These are phyloP conservation scores for Wickerhamiella vanderwaltii DNA, from an alignment of 805 yeast species.

Conservation along the genomic window DNA sequence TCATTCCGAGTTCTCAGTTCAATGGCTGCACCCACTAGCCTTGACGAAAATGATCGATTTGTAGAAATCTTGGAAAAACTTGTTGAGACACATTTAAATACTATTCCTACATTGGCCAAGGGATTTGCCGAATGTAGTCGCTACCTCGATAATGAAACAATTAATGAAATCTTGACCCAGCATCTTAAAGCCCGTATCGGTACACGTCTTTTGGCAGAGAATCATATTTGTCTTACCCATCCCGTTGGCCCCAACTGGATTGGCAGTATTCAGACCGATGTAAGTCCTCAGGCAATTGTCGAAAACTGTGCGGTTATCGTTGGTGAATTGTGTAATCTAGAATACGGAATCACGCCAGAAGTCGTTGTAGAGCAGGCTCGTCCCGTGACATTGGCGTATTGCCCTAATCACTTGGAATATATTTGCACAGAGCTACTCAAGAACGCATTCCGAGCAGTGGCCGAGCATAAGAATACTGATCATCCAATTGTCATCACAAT, in stretches of 20 bases:
- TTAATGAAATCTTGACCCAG: constrained; percentile 52
- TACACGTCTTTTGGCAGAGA: constrained; percentile 77
- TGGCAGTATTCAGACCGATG: constrained; percentile 55
- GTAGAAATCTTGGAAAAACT: constrained; percentile 43
- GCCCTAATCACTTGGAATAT: constrained; percentile 80
- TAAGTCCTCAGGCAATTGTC: constrained; percentile 54
- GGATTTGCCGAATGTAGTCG: constrained; percentile 63
- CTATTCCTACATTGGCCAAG: constrained; percentile 64
- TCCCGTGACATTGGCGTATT: constrained; percentile 60
- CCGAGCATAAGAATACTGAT: constrained; percentile 42
- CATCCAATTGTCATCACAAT: constrained; percentile 40
- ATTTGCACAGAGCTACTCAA: constrained; percentile 76
- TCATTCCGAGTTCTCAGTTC: constrained; percentile 45
- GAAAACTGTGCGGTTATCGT: constrained; percentile 58
- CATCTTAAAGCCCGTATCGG: constrained; percentile 78
- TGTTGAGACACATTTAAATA: constrained; percentile 70
- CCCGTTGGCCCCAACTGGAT: constrained; percentile 36
- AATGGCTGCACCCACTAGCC: constrained; percentile 34
- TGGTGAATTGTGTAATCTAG: constrained; percentile 68
- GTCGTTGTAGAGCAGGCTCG: constrained; percentile 45
- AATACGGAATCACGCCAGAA: constrained; percentile 65
- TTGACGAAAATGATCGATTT: constrained; percentile 44
- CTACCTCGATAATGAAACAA: constrained; percentile 35
- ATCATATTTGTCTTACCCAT: constrained; percentile 55
- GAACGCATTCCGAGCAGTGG: constrained; percentile 77